Percentiles rank a stretch among this genome's conserved stretches.
Conservation (phyloP, 2,329 filamentous ascomycete species). For the Daldinia eschscholtzii region DNA sequence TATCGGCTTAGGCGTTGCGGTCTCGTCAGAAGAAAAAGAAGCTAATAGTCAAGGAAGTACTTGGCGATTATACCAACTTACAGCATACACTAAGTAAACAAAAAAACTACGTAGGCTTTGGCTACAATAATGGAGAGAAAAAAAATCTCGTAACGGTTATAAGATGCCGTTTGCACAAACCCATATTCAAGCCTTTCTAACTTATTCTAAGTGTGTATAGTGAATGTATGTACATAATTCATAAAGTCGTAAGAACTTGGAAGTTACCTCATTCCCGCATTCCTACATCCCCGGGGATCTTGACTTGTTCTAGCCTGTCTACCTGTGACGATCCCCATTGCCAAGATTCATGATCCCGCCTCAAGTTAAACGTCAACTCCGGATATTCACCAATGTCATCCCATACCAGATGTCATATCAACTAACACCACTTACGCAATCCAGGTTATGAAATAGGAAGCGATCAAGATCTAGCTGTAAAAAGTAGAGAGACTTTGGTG, state of each 20-base stretch:
- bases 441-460: constrained; percentile 22
- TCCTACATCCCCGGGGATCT: not conserved
- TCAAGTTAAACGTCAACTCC: constrained; percentile 17
- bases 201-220: not conserved
- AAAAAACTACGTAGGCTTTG: constrained; percentile 18
- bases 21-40: constrained; percentile 16
- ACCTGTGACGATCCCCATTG: constrained; percentile 10
- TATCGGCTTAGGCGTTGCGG: constrained; percentile 18
- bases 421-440: constrained; percentile 38
- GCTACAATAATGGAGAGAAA: constrained; percentile 14
- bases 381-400: not conserved
- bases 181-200: not conserved
- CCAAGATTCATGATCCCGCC: constrained; percentile 16
- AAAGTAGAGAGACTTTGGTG: constrained; percentile 15
- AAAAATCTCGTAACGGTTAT: not conserved
- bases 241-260: not conserved
- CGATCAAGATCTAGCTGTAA: constrained; percentile 26
- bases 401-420: constrained; percentile 1
- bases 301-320: not conserved
- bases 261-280: constrained; percentile 8
- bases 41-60: constrained; percentile 18
- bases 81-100: constrained; percentile 15
- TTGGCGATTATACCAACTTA: constrained; percentile 25
- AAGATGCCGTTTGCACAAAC: not conserved
- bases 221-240: not conserved